Conservation (phyloP, 176 grass and related monocot species). For the Eremochloa ophiuroides region DNA sequence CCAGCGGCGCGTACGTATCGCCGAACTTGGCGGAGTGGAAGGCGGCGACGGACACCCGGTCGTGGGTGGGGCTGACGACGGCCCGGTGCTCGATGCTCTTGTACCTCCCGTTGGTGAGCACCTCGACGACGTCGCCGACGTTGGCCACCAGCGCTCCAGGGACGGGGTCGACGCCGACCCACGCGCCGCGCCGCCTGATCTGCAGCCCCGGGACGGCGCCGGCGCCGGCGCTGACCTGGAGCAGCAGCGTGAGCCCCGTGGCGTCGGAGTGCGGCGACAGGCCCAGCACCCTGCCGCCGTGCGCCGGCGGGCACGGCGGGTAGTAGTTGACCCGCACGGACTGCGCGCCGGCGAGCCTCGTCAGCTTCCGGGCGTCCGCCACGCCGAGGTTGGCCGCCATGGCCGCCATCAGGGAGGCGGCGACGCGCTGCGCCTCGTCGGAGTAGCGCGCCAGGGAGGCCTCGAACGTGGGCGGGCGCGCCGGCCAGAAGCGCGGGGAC, state of each 20-base stretch:
- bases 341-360: slow-evolving; percentile 16
- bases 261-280: slow-evolving; percentile 62
- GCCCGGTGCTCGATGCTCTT: slow-evolving; percentile 62
- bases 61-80: slow-evolving; percentile 21
- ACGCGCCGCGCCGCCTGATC: slow-evolving; percentile 21
- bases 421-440: slow-evolving; percentile 16
- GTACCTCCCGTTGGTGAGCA: slow-evolving; percentile 49
- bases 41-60: slow-evolving; percentile 52
- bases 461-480: slow-evolving; percentile 26
- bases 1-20: slow-evolving; percentile 25
- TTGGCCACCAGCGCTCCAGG: slow-evolving; percentile 48
- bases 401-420: neutral
- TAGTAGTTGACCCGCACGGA: slow-evolving; percentile 50
- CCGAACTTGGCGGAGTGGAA: slow-evolving; percentile 38
- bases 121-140: slow-evolving; percentile 60
- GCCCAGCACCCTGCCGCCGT: slow-evolving; percentile 43
- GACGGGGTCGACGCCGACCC: slow-evolving; percentile 41
- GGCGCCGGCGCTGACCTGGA: slow-evolving; percentile 56
- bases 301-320: slow-evolving; percentile 37
- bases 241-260: slow-evolving; percentile 41
- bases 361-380: neutral
- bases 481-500: slow-evolving; percentile 29
- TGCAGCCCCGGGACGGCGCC: slow-evolving; percentile 41
- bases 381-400: slow-evolving; percentile 46
- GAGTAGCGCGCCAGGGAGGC: slow-evolving; percentile 38